These are phyloP conservation scores for Acarospora socialis DNA, from an alignment of 2,329 filamentous ascomycete genomes.

Conservation along the genomic window DNA sequence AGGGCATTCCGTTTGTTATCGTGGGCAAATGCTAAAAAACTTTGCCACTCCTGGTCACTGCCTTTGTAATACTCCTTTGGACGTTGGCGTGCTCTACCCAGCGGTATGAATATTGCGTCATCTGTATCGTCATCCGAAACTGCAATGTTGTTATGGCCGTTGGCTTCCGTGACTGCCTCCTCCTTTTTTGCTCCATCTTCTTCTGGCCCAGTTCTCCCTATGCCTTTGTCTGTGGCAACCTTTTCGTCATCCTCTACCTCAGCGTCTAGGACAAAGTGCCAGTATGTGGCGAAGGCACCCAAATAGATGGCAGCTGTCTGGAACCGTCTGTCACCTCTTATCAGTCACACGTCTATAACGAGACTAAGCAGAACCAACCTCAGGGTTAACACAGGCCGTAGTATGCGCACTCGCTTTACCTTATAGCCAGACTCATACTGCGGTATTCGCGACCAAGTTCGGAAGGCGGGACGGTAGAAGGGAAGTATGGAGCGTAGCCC, in stretches of 20 bases:
- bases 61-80: conserved; percentile 32
- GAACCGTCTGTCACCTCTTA: conserved; percentile 6
- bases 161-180: conserved; percentile 16
- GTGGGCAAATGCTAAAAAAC: conserved; percentile 31
- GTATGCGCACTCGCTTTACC: conserved; percentile 27
- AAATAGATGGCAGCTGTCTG: conserved; percentile 11
- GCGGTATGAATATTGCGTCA: conserved; percentile 33
- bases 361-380: conserved; percentile 16
- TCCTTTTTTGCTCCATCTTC: conserved; percentile 1
- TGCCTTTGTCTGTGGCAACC: background rate
- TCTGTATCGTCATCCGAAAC: conserved; percentile 15
- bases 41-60: conserved; percentile 40
- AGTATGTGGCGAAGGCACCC: conserved; percentile 11
- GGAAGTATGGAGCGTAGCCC: conserved; percentile 8
- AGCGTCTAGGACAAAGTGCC: conserved; percentile 17
- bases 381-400: conserved; percentile 22
- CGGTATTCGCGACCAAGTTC: conserved; percentile 1
- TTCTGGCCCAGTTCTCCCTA: background rate
- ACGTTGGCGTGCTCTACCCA: conserved; percentile 30
- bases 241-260: conserved; percentile 16
- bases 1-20: conserved; percentile 26
- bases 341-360: conserved; percentile 3
- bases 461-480: conserved; percentile 20
- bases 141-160: conserved; percentile 8
- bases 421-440: conserved; percentile 7